A percentile compares a stretch with the other conserved stretches of the same genome.
These are phyloP conservation scores for Candida maris DNA, from an alignment of 805 yeast genomes.

Conservation along the genomic window DNA sequence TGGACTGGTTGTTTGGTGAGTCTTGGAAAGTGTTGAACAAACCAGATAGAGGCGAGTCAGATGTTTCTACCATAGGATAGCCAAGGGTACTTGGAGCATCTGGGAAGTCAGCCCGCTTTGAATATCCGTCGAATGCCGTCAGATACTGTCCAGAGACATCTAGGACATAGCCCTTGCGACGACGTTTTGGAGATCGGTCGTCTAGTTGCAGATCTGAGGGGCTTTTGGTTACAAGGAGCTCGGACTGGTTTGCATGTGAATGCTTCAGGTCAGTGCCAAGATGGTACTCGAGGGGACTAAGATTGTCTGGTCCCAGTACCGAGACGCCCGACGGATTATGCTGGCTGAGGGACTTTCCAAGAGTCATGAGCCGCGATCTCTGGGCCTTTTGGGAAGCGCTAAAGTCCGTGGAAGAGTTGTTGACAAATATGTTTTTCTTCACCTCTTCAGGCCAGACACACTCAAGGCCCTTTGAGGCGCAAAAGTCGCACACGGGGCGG, in stretches of 20 bases:
- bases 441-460: slow-evolving; percentile 37
- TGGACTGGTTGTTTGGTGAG: slow-evolving; percentile 1
- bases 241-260: slow-evolving; percentile 18
- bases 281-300: slow-evolving; percentile 17
- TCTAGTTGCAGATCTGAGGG: slow-evolving; percentile 5
- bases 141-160: slow-evolving; percentile 13
- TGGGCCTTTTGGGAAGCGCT: slow-evolving; percentile 15
- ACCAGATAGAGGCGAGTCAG: slow-evolving; percentile 22
- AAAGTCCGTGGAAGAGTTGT: slow-evolving; percentile 27
- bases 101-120: slow-evolving; percentile 14
- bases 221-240: slow-evolving; percentile 7
- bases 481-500: slow-evolving; percentile 47
- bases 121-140: slow-evolving; percentile 18
- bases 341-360: slow-evolving; percentile 4
- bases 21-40: slow-evolving; percentile 20
- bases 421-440: slow-evolving; percentile 25
- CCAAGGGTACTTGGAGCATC: slow-evolving; percentile 6
- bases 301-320: slow-evolving; percentile 5
- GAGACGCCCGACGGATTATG: slow-evolving; percentile 3
- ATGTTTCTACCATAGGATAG: slow-evolving; percentile 14
- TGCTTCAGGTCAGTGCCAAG: slow-evolving; percentile 12
- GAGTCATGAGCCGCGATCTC: slow-evolving; percentile 5
- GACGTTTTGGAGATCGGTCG: slow-evolving; percentile 8
- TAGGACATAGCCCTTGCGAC: slow-evolving; percentile 12
- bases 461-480: slow-evolving; percentile 35